Evolutionary conservation across 768 basidiomycete species (phyloP).

Genomic region (Leccinum subtestaceum): DNA sequence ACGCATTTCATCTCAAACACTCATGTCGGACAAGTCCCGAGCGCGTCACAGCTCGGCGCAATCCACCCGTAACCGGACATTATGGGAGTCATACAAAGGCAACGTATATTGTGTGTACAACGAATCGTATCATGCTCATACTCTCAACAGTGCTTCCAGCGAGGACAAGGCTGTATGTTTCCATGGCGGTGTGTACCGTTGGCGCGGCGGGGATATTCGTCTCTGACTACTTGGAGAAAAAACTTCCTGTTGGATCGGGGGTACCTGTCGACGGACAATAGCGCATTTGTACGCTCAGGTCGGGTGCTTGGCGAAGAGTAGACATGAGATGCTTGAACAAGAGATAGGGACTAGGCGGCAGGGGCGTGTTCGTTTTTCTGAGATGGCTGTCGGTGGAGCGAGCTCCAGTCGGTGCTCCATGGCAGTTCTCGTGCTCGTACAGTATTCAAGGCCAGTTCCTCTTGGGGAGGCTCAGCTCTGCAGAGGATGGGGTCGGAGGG

Average conservation of each 20-base stretch:
- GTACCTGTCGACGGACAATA: neutral
- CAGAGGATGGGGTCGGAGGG: neutral
- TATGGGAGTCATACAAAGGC: conserved; percentile 49
- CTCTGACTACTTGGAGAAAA: conserved; percentile 52
- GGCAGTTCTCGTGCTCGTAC: conserved; percentile 23
- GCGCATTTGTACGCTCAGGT: conserved; percentile 6
- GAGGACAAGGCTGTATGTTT: conserved; percentile 49
- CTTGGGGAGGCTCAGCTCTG: conserved; percentile 1
- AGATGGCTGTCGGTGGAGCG: conserved; percentile 23
- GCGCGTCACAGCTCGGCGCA: neutral
- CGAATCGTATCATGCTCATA: conserved; percentile 11
- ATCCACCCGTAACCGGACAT: conserved; percentile 18
- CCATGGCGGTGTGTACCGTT: conserved; percentile 46
- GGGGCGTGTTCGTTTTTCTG: conserved; percentile 11
- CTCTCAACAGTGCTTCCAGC: conserved; percentile 47
- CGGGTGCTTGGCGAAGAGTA: neutral
- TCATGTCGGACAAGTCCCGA: conserved; percentile 17
- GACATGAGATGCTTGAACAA: neutral
- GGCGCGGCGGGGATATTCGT: conserved; percentile 45
- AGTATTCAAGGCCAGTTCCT: neutral
- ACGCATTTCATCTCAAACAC: neutral
- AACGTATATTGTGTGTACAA: conserved; percentile 7
- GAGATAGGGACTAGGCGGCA: neutral
- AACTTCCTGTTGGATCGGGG: conserved; percentile 23
- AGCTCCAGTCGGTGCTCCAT: conserved; percentile 21